These are phyloP conservation scores for Verbena officinalis DNA, from an alignment of 257 asterid genomes.

Conservation along the genomic window DNA sequence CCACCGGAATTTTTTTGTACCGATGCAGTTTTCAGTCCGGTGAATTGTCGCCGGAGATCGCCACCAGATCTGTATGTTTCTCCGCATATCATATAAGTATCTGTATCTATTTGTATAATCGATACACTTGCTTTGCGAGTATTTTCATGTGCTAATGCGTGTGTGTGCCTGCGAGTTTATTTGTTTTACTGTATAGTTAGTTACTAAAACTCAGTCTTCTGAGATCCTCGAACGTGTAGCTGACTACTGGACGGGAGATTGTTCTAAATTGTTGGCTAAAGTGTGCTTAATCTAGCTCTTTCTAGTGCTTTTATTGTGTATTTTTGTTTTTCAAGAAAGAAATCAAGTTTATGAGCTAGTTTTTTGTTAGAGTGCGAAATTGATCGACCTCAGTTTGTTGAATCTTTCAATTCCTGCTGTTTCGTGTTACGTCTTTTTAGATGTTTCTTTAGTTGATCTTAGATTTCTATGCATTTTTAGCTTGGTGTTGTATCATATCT, in stretches of 20 bases:
- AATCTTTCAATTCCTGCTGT: slow-evolving; percentile 4
- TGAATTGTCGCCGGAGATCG: slow-evolving; percentile 44
- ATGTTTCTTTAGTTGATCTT: slow-evolving; percentile 29
- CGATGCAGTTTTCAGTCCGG: slow-evolving; percentile 33
- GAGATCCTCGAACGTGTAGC: slow-evolving; percentile 27
- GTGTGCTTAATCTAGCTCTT: slow-evolving; percentile 12
- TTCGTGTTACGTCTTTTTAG: background rate
- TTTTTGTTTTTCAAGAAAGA: slow-evolving; percentile 15
- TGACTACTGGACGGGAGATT: background rate
- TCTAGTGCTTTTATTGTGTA: slow-evolving; percentile 1
- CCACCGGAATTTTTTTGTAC: slow-evolving; percentile 14
- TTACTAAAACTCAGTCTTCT: background rate
- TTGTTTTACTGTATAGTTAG: slow-evolving; percentile 10
- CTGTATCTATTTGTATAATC: background rate
- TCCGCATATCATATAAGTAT: slow-evolving; percentile 21
- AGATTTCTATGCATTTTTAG: slow-evolving; percentile 8
- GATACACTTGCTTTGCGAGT: background rate
- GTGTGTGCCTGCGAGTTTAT: slow-evolving; percentile 19
- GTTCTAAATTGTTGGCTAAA: slow-evolving; percentile 3
- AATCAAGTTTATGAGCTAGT: slow-evolving; percentile 5
- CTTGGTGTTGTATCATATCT: slow-evolving; percentile 2
- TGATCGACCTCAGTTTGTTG: background rate
- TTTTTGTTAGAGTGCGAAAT: background rate
- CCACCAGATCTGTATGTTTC: slow-evolving; percentile 47
- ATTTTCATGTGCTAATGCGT: background rate